phyloP scores from a whole-genome alignment of 768 basidiomycete genomes.

The Phylloporus arenicola region DNA sequence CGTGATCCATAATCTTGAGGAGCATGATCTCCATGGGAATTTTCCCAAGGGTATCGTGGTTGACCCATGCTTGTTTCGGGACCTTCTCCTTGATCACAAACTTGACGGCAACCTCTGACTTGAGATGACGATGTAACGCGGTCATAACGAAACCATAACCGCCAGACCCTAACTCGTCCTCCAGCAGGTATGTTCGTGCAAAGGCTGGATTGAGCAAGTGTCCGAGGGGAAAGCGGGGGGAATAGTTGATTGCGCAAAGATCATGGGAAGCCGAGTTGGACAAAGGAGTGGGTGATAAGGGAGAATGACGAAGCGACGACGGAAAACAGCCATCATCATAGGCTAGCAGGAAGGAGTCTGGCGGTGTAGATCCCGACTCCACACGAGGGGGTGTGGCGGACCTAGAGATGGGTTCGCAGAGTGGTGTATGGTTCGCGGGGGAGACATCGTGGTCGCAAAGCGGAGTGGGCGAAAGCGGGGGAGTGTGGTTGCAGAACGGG shows the following conservation, averaged over 20 bases:
- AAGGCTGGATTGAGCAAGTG: slow-evolving; percentile 61
- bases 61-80: slow-evolving; percentile 47
- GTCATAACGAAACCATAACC: slow-evolving; percentile 96
- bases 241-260: slow-evolving; percentile 29
- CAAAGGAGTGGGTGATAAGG: background rate
- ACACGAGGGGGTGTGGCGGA: background rate
- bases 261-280: slow-evolving; percentile 2
- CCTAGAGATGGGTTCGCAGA: background rate
- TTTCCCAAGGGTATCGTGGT: slow-evolving; percentile 54
- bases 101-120: slow-evolving; percentile 84
- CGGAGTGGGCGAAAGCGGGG: background rate
- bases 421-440: background rate
- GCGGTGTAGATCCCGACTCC: background rate
- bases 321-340: slow-evolving; percentile 3
- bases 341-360: slow-evolving; percentile 24
- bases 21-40: slow-evolving; percentile 82
- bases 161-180: slow-evolving; percentile 81
- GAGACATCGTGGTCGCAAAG: background rate
- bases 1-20: slow-evolving; percentile 67
- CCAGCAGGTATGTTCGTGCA: slow-evolving; percentile 52
- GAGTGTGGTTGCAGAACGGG: background rate
- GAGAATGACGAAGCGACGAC: background rate
- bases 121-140: slow-evolving; percentile 55
- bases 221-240: slow-evolving; percentile 51
- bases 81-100: slow-evolving; percentile 82